Conservation (phyloP, 83 land plant genomes). For the Thuja plicata region DNA sequence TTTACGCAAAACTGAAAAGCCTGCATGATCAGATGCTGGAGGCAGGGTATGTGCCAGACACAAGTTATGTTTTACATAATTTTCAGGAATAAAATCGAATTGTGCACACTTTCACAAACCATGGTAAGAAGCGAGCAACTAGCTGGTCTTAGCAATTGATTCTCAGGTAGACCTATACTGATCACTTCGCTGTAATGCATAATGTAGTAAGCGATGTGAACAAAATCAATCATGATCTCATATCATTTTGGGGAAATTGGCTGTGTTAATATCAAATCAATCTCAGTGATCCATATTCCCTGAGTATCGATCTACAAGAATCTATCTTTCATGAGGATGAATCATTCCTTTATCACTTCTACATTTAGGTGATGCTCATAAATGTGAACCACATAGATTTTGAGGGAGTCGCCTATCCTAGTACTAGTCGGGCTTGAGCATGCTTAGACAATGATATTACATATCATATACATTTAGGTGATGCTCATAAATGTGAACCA, state of each 20-base stretch:
- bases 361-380: background rate
- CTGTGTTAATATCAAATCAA: background rate
- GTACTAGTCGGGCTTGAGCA: background rate
- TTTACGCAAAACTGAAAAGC: constrained; percentile 20
- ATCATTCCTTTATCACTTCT: background rate
- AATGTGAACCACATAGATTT: background rate
- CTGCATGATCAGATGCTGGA: constrained; percentile 18
- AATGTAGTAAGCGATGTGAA: background rate
- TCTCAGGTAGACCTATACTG: background rate
- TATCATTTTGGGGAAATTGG: background rate
- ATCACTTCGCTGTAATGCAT: background rate
- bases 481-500: background rate
- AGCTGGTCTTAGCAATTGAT: background rate
- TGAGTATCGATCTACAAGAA: background rate
- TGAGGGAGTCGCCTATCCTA: background rate
- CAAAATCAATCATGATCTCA: background rate
- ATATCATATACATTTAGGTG: background rate
- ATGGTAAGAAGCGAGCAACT: background rate
- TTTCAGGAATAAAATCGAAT: background rate
- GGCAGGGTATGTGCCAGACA: constrained; percentile 14
- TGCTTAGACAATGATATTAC: background rate
- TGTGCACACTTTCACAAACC: background rate
- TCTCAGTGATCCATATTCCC: background rate
- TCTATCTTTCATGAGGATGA: background rate
- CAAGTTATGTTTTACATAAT: background rate